phyloP scores from a whole-genome alignment of 116 monocot species.

The Dioscorea cayenensis region DNA sequence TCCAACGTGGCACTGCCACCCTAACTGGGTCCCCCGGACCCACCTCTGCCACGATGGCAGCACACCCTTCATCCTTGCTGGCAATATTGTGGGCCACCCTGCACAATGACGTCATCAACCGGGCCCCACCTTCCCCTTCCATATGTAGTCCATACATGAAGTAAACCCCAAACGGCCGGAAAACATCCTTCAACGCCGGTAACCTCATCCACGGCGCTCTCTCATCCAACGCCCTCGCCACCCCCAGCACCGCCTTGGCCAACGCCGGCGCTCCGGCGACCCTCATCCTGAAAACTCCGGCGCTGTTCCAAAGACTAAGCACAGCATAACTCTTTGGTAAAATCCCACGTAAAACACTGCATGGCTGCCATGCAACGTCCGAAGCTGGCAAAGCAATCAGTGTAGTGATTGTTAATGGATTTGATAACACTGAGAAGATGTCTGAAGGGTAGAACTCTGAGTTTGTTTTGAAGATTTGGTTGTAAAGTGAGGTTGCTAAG shows the following conservation, averaged over 20 bases:
- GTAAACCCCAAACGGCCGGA: conserved; percentile 47
- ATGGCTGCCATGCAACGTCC: neutral
- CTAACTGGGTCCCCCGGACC: conserved; percentile 30
- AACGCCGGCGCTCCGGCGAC: conserved; percentile 16
- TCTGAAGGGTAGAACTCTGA: conserved; percentile 45
- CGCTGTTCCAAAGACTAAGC: conserved; percentile 48
- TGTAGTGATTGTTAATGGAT: conserved; percentile 41
- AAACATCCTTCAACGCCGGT: conserved; percentile 50
- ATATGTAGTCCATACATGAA: conserved; percentile 47
- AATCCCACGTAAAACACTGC: neutral
- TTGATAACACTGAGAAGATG: conserved; percentile 33
- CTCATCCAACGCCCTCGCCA: conserved; percentile 28
- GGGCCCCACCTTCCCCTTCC: conserved; percentile 21
- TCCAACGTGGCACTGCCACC: conserved; percentile 45
- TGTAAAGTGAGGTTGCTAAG: conserved; percentile 31
- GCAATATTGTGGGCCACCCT: conserved; percentile 51
- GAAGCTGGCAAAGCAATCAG: conserved; percentile 23
- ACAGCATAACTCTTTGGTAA: conserved; percentile 39
- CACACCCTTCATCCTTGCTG: conserved; percentile 27
- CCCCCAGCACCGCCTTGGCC: conserved; percentile 1
- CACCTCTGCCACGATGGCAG: conserved; percentile 55
- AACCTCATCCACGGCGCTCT: conserved; percentile 39
- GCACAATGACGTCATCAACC: conserved; percentile 29
- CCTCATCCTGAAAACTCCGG: conserved; percentile 20
- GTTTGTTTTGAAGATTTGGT: conserved; percentile 21